Evolutionary conservation across 2,329 filamentous ascomycete species (phyloP).

Genomic region (Colletotrichum sp.): DNA sequence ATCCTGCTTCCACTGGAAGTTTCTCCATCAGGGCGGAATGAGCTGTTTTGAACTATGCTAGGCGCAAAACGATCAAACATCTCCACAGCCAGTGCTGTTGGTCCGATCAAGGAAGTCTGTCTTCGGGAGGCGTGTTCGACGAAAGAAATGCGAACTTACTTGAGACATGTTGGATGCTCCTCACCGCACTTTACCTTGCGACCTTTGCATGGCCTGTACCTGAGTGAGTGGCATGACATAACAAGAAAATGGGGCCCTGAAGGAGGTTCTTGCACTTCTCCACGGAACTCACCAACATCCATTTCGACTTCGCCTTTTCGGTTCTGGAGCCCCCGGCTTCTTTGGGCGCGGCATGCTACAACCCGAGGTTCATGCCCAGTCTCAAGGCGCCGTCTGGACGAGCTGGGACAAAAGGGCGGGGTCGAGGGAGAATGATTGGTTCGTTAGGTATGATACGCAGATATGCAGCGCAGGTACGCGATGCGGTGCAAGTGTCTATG

Average conservation of each 20-base stretch:
- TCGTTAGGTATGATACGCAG: slow-evolving; percentile 12
- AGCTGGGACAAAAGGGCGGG: slow-evolving; percentile 13
- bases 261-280: not conserved
- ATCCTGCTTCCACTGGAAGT: not conserved
- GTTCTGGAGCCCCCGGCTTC: slow-evolving; percentile 46
- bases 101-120: not conserved
- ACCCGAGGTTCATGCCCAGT: slow-evolving; percentile 2
- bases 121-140: not conserved
- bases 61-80: not conserved
- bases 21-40: not conserved
- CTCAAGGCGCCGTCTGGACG: not conserved
- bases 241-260: not conserved
- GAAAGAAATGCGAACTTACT: slow-evolving; percentile 43
- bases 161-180: slow-evolving; percentile 73
- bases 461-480: slow-evolving; percentile 7
- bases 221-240: not conserved
- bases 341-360: slow-evolving; percentile 46
- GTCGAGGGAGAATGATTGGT: slow-evolving; percentile 15
- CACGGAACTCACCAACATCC: slow-evolving; percentile 46
- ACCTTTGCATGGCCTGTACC: slow-evolving; percentile 76
- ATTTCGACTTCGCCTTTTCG: slow-evolving; percentile 49
- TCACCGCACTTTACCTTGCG: slow-evolving; percentile 80
- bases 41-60: not conserved
- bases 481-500: not conserved
- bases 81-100: not conserved